A percentile compares a stretch with the other conserved stretches of the same genome.
These are phyloP conservation scores for Lipomyces lipofer DNA, from an alignment of 805 yeast genomes.

Conservation along the genomic window DNA sequence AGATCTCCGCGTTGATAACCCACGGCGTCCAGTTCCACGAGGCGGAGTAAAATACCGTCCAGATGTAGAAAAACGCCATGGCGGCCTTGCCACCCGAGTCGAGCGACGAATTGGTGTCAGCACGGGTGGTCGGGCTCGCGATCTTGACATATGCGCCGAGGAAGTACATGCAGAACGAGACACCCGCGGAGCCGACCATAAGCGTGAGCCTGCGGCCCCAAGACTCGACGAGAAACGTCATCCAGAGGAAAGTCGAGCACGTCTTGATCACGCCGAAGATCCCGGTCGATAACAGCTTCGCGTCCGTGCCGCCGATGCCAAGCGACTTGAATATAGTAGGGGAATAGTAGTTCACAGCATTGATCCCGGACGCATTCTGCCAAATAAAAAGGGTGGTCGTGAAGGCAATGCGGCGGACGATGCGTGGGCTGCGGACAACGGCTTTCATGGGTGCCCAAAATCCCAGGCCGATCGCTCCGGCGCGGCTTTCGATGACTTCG, in stretches of 20 bases:
- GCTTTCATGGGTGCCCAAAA: slow-evolving; percentile 19
- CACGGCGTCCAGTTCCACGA: slow-evolving; percentile 25
- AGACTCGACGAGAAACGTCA: slow-evolving; percentile 17
- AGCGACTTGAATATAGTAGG: slow-evolving; percentile 52
- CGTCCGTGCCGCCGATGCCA: slow-evolving; percentile 49
- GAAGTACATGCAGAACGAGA: slow-evolving; percentile 16
- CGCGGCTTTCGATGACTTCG: slow-evolving; percentile 13
- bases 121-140: slow-evolving; percentile 10
- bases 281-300: slow-evolving; percentile 54
- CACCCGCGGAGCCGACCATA: slow-evolving; percentile 17
- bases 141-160: slow-evolving; percentile 22
- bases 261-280: slow-evolving; percentile 52
- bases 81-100: slow-evolving; percentile 19
- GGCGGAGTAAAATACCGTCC: slow-evolving; percentile 18
- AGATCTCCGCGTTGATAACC: slow-evolving; percentile 24
- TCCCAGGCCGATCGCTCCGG: slow-evolving; percentile 20
- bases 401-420: slow-evolving; percentile 4
- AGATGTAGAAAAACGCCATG: slow-evolving; percentile 21
- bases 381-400: slow-evolving; percentile 19
- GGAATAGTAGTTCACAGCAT: slow-evolving; percentile 49
- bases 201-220: slow-evolving; percentile 22
- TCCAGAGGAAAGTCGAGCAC: slow-evolving; percentile 12
- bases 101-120: background rate
- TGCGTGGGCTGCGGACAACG: slow-evolving; percentile 3
- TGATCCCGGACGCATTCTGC: slow-evolving; percentile 26